phyloP scores from a whole-genome alignment of 2,329 filamentous ascomycete genomes.

The Trichoderma breve region DNA sequence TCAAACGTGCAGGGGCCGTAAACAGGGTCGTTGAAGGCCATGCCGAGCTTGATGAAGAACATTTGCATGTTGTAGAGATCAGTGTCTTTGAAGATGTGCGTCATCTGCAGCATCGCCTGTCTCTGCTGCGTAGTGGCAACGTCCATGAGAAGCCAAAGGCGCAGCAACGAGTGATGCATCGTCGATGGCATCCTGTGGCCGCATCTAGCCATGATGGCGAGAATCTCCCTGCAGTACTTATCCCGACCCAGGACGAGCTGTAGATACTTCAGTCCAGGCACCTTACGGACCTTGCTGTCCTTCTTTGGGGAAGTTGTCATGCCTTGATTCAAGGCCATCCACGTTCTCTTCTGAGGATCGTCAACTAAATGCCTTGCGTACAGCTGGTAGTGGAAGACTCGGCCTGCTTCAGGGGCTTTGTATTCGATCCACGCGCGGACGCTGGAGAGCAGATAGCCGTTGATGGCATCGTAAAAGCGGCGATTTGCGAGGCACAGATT shows the following conservation, averaged over 20 bases:
- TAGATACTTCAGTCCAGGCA: constrained; percentile 67
- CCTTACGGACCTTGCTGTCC: constrained; percentile 41
- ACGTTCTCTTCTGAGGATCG: constrained; percentile 55
- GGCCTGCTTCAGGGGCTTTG: constrained; percentile 54
- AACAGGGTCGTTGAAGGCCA: constrained; percentile 65
- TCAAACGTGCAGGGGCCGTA: constrained; percentile 49
- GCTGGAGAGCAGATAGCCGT: constrained; percentile 57
- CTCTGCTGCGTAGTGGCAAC: constrained; percentile 57
- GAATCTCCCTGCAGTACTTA: constrained; percentile 57
- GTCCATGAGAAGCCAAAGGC: constrained; percentile 74
- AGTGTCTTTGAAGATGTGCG: constrained; percentile 52
- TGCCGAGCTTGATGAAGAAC: constrained; percentile 70
- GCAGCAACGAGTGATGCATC: constrained; percentile 52
- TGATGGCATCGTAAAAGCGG: constrained; percentile 59
- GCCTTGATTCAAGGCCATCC: constrained; percentile 27
- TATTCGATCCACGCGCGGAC: constrained; percentile 54
- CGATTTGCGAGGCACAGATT: constrained; percentile 63
- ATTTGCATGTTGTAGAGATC: constrained; percentile 62
- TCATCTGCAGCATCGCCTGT: constrained; percentile 49
- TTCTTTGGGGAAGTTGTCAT: constrained; percentile 16
- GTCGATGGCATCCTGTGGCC: constrained; percentile 55
- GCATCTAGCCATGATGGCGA: constrained; percentile 56
- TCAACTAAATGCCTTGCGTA: constrained; percentile 57
- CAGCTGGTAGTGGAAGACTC: constrained; percentile 59
- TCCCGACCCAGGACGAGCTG: constrained; percentile 63